Base-by-base conservation (phyloP, 192 early-diverging fungal genomes). In the Podila clonocystis region DNA sequence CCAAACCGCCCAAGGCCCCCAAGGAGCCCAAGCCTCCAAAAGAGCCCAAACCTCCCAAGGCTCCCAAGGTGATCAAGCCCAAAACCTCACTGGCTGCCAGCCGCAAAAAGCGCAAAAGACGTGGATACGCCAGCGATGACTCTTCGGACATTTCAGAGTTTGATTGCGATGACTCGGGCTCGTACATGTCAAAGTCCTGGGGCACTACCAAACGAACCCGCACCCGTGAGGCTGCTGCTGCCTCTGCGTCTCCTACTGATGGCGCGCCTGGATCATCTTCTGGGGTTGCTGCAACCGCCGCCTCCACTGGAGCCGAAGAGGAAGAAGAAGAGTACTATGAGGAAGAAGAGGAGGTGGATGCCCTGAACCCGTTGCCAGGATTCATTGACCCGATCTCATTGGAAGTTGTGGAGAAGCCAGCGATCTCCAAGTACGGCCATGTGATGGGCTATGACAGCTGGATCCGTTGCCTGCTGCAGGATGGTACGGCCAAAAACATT, bases 371-470 rank as follows among this genome's bases (percentile, higher is more conserved):
- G 24, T 85, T 98, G 30, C 93, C 95, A 12, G 96, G 94, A 13
- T 92, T 98, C 75, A 91, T 94, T 48, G 97, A 98, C 78, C 97
- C 97, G 11, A 97, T 98, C 72, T 97, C 95, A 19, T 76, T 98
- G 50, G 96, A 98, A 69, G 90, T 91, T 28, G 94, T 98, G 20
- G 86, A 91, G 11, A 95, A 94, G 66, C 97, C 97, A 19, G 97
- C 97, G 4, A 97, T 98, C 55, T 97, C 95, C 49, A 96, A 95
- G 58, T 97, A 94, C 70, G 97, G 97, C 20, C 94, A 95, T 80
- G 94, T 95, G 45, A 95, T 95, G 94, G 91, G 93, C 62, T 95
- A 93, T 63, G 92, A 95, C 65, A 94, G 89, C 75, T 95, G 94
- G 94, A 91, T 95, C 38, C 91, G 95, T 41, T 96, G 96, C 68